Percentiles rank a stretch among this genome's conserved stretches.
Evolutionary conservation across 257 asterid species (phyloP).

Genomic region (Cynanchum wilfordii): DNA sequence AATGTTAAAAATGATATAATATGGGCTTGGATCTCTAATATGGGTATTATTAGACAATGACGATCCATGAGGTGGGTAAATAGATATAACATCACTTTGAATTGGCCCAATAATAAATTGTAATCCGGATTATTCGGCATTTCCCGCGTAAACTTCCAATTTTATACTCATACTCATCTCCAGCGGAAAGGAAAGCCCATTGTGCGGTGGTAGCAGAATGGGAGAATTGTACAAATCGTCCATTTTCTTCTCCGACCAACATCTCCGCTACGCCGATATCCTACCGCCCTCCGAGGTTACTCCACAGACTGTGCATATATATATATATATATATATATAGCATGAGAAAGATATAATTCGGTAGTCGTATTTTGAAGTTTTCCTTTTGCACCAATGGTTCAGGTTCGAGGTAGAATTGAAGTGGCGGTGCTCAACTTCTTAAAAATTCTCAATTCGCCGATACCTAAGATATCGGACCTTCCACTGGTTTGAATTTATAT

Average conservation of each 20-base stretch:
- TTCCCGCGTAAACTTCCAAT: constrained; percentile 10
- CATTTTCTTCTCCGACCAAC: constrained; percentile 75
- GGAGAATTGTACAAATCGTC: constrained; percentile 65
- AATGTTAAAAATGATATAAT: not conserved
- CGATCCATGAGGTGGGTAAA: no score
- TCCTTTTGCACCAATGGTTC: constrained; percentile 5
- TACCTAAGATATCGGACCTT: constrained; percentile 66
- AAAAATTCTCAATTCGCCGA: constrained; percentile 50
- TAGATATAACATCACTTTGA: not conserved
- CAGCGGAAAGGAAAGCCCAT: no score
- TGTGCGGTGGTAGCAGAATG: constrained; percentile 26
- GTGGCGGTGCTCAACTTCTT: constrained; percentile 78
- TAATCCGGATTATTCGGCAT: not conserved
- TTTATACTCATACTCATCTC: not conserved
- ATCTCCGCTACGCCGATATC: constrained; percentile 71
- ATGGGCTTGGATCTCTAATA: not conserved
- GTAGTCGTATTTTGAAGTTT: not conserved
- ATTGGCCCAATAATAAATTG: constrained; percentile 1
- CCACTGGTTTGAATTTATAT: constrained; percentile 45
- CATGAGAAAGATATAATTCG: no score
- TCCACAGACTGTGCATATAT: not conserved
- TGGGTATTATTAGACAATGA: not conserved
- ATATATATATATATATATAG: no score
- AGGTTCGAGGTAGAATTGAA: constrained; percentile 93
- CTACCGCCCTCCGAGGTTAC: constrained; percentile 60